These are phyloP conservation scores for Nothophytophthora sp. DNA, from an alignment of 352 stramenopile genomes.

Conservation along the genomic window DNA sequence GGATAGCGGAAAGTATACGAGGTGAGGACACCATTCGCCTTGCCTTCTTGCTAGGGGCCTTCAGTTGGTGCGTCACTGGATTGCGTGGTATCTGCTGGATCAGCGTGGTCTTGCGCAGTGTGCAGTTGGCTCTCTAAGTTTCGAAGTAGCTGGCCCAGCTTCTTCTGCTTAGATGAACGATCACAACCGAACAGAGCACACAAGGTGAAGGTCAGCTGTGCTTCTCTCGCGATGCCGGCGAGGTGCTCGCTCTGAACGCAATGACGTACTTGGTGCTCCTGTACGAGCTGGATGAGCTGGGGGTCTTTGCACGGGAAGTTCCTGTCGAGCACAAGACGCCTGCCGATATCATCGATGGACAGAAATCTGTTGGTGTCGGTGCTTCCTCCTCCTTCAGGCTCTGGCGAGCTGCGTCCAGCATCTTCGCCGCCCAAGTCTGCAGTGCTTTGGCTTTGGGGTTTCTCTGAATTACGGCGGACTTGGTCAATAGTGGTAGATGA, in stretches of 20 bases:
- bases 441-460: background rate
- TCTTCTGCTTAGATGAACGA: constrained; percentile 1
- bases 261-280: constrained; percentile 31
- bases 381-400: background rate
- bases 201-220: no score
- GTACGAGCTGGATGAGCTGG: constrained; percentile 24
- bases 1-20: no score
- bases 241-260: no score
- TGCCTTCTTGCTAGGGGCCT: no score
- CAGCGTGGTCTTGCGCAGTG: background rate
- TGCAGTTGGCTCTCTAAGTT: constrained; percentile 11
- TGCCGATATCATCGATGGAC: constrained; percentile 31
- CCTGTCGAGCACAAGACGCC: constrained; percentile 24
- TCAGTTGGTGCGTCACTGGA: no score
- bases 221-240: no score
- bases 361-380: constrained; percentile 14
- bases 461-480: no score
- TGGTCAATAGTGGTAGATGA: background rate
- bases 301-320: constrained; percentile 29
- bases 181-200: background rate
- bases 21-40: no score
- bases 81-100: no score
- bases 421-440: background rate
- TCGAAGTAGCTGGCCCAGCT: constrained; percentile 2
- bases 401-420: background rate